Evolutionary conservation across 495 filamentous ascomycete species (phyloP), one percentile per base, ranked within the genome.

Genomic region (Neurospora hispaniola): DNA sequence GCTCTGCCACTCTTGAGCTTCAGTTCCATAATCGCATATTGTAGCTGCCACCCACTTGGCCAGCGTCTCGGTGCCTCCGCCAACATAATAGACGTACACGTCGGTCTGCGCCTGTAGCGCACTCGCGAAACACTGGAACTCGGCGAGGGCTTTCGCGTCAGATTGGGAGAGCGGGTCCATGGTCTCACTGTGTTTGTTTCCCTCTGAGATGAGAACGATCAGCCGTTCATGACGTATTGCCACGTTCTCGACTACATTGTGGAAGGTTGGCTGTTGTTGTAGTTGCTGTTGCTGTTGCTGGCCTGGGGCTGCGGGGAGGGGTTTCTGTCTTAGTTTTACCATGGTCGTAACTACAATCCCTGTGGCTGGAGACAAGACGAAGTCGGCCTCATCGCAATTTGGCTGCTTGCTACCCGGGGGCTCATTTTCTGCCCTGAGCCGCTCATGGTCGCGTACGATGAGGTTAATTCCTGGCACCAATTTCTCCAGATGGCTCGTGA

Each of bases 301-400:
- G 23, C 71, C 71, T 72, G 77, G 80, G 69, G 89, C 84, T 2
- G 91, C 92, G 0, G 93, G 92, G 0, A 93, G 82, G 6, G 89
- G 79, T 69, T 86, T 85, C 76, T 97, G 94, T 42, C 91, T 92
- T 69, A 92, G 88, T 74, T 89, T 88, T 74, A 94, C 89, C 7
- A 94, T 83, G 2, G 89, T 92, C 11, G 92, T 92, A 8, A 91
- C 76, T 11, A 96, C 77, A 16, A 97, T 81, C 1, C 92, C 93
- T 0, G 88, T 90, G 3, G 83, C 82, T 0, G 93, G 89, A 0
- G 93, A 93, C 62, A 94, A 74, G 41, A 92, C 88, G 16, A 97
- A 74, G 78, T 97, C 94, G 11, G 92, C 92, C 79, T 97, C 94
- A 14, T 85, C 80, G 3, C 80, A 78, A 20, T 84, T 78, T 12